These are phyloP conservation scores for Cucurbita maxima DNA, from an alignment of 306 rosid species.

Conservation along the genomic window DNA sequence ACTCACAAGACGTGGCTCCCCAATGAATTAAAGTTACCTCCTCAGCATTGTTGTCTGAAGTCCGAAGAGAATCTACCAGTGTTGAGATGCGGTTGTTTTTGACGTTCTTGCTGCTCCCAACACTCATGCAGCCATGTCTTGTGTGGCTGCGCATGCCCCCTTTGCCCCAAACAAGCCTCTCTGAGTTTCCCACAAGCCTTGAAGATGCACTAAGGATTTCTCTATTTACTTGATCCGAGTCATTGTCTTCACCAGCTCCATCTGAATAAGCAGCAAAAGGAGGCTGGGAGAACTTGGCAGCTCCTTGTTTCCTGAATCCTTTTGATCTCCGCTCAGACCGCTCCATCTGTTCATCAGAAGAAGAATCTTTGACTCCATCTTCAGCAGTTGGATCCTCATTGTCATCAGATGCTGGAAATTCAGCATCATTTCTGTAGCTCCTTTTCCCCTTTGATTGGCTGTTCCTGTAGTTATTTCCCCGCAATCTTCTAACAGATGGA, in stretches of 20 bases:
- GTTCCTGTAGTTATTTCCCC: slow-evolving; percentile 4
- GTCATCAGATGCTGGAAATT: slow-evolving; percentile 36
- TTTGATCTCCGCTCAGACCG: slow-evolving; percentile 30
- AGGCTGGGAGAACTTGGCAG: slow-evolving; percentile 38
- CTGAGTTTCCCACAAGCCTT: slow-evolving; percentile 28
- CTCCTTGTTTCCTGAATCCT: slow-evolving; percentile 36
- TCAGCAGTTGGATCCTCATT: slow-evolving; percentile 39
- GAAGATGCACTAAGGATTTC: slow-evolving; percentile 32
- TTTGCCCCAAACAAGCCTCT: slow-evolving; percentile 53
- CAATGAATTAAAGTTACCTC: slow-evolving; percentile 27
- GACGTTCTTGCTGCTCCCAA: slow-evolving; percentile 33
- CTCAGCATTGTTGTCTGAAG: slow-evolving; percentile 16
- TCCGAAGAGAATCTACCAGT: slow-evolving; percentile 38
- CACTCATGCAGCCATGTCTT: slow-evolving; percentile 24
- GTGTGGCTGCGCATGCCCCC: slow-evolving; percentile 49
- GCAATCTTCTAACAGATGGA: slow-evolving; percentile 40
- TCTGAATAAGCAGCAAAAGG: slow-evolving; percentile 23
- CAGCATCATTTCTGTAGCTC: slow-evolving; percentile 26
- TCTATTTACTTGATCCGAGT: slow-evolving; percentile 24
- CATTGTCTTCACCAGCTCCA: slow-evolving; percentile 42
- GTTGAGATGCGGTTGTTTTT: slow-evolving; percentile 33
- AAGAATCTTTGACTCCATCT: slow-evolving; percentile 38
- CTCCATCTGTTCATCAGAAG: slow-evolving; percentile 40
- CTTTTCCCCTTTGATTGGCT: slow-evolving; percentile 25
- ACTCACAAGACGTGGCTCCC: neutral